phyloP scores from a whole-genome alignment of 441 rosid genomes.

The Biscutella auriculata region DNA sequence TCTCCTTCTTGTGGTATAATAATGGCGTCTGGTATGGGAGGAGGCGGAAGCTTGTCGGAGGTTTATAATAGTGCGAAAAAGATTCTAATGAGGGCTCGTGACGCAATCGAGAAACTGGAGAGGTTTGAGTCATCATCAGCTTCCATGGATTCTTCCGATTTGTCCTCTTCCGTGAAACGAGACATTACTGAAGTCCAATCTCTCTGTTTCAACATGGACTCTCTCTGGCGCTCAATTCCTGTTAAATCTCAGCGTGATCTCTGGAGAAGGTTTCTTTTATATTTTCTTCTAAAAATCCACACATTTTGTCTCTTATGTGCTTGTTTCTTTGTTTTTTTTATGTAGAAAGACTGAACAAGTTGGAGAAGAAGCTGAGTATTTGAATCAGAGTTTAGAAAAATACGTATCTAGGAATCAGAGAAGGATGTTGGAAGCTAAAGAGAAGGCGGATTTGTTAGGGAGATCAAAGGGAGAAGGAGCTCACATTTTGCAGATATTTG shows the following conservation, averaged over 20 bases:
- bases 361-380: slow-evolving; percentile 74
- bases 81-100: slow-evolving; percentile 55
- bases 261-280: slow-evolving; percentile 64
- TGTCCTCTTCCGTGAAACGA: slow-evolving; percentile 56
- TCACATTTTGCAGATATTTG: slow-evolving; percentile 75
- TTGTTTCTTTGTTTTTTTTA: too few species aligned
- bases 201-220: slow-evolving; percentile 67
- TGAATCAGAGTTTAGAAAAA: slow-evolving; percentile 67
- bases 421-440: slow-evolving; percentile 65
- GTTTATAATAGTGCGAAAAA: slow-evolving; percentile 47
- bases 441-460: slow-evolving; percentile 77
- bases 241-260: slow-evolving; percentile 89
- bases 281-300: too few species aligned
- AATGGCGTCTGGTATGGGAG: slow-evolving; percentile 22
- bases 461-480: slow-evolving; percentile 75
- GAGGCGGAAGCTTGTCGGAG: slow-evolving; percentile 66
- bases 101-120: slow-evolving; percentile 76
- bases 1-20: neutral
- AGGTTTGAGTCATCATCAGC: slow-evolving; percentile 40
- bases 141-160: slow-evolving; percentile 62
- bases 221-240: slow-evolving; percentile 72
- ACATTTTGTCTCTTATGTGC: too few species aligned
- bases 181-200: slow-evolving; percentile 69
- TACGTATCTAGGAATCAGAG: slow-evolving; percentile 57
- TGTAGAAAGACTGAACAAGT: slow-evolving; percentile 85